These are phyloP conservation scores for Coffea canephora DNA, from an alignment of 257 asterid species.

Conservation along the genomic window DNA sequence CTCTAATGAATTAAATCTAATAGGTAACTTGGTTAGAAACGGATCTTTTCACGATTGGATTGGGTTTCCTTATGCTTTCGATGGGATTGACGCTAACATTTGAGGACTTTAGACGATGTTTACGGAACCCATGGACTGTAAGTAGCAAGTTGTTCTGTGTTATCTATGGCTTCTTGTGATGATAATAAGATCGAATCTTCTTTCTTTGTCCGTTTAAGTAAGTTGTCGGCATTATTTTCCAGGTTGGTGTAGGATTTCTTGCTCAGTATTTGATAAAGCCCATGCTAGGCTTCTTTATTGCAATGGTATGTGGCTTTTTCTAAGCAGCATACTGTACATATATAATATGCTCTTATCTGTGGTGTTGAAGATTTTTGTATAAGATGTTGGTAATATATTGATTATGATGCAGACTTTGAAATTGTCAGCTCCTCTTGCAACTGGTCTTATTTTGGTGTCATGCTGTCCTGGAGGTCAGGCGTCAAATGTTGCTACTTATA, in stretches of 20 bases:
- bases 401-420: slow-evolving; percentile 58
- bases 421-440: slow-evolving; percentile 95
- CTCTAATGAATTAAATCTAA: slow-evolving; percentile 24
- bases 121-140: slow-evolving; percentile 98
- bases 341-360: slow-evolving; percentile 5
- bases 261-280: slow-evolving; percentile 92
- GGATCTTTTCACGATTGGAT: slow-evolving; percentile 81
- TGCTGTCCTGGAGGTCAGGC: slow-evolving; percentile 99
- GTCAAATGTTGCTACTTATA: slow-evolving; percentile 93
- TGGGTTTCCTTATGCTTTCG: slow-evolving; percentile 98
- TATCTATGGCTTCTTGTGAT: slow-evolving; percentile 5
- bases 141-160: slow-evolving; percentile 24
- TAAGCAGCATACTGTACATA: neutral
- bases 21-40: slow-evolving; percentile 97
- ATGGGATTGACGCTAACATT: slow-evolving; percentile 96
- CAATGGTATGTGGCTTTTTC: slow-evolving; percentile 53
- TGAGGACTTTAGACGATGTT: slow-evolving; percentile 87
- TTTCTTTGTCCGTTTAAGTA: slow-evolving; percentile 18
- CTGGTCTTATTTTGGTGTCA: slow-evolving; percentile 96
- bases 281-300: slow-evolving; percentile 74
- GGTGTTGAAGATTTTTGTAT: slow-evolving; percentile 18
- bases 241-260: slow-evolving; percentile 95
- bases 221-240: slow-evolving; percentile 22
- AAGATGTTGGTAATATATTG: slow-evolving; percentile 19
- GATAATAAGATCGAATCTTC: slow-evolving; percentile 11